A percentile compares a stretch with the other conserved stretches of the same genome.
These are phyloP conservation scores for Cryptococcus sp. DNA, from an alignment of 1,284 basidiomycete species.

Conservation along the genomic window DNA sequence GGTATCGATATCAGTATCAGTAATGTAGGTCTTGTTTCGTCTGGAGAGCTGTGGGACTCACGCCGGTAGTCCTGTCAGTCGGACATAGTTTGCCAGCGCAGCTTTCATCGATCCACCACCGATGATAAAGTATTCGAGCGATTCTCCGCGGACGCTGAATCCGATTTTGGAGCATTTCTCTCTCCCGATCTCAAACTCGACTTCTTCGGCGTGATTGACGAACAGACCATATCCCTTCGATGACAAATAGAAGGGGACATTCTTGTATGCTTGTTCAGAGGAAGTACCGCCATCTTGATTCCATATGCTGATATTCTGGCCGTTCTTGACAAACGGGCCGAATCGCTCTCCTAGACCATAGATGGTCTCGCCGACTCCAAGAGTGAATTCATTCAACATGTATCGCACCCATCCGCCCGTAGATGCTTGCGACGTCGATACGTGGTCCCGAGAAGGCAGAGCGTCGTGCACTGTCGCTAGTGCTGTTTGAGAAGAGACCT, in stretches of 20 bases:
- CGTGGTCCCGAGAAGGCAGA: slow-evolving; percentile 14
- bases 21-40: neutral
- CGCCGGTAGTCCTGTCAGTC: slow-evolving; percentile 10
- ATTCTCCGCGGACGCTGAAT: slow-evolving; percentile 65
- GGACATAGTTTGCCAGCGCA: slow-evolving; percentile 29
- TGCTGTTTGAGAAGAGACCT: slow-evolving; percentile 64
- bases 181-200: slow-evolving; percentile 69
- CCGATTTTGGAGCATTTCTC: slow-evolving; percentile 73
- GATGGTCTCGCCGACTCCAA: slow-evolving; percentile 68
- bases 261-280: slow-evolving; percentile 69
- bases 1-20: neutral
- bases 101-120: slow-evolving; percentile 42
- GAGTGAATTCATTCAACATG: slow-evolving; percentile 67
- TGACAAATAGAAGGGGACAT: slow-evolving; percentile 44
- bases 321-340: slow-evolving; percentile 72
- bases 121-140: slow-evolving; percentile 66
- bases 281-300: slow-evolving; percentile 60
- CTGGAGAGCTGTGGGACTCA: neutral
- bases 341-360: slow-evolving; percentile 72
- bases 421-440: slow-evolving; percentile 7
- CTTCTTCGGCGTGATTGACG: slow-evolving; percentile 72
- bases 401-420: slow-evolving; percentile 51
- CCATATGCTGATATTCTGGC: slow-evolving; percentile 66
- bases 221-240: slow-evolving; percentile 71
- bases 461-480: slow-evolving; percentile 58